These are phyloP conservation scores for Termitomyces bulborhizus DNA, from an alignment of 768 basidiomycete species.

Conservation along the genomic window DNA sequence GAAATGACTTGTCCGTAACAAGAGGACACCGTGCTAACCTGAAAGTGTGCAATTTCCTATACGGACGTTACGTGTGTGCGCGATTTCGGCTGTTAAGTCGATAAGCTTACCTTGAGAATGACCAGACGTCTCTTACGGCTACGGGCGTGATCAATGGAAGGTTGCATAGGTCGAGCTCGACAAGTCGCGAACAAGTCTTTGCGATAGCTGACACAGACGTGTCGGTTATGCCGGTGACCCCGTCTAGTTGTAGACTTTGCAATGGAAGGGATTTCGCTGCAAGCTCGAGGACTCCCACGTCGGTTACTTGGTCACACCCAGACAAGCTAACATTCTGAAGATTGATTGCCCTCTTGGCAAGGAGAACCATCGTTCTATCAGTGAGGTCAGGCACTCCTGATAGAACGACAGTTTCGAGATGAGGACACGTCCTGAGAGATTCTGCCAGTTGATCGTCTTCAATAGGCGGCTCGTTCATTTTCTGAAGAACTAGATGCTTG, in stretches of 20 bases:
- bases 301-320: constrained; percentile 70
- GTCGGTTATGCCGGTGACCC: constrained; percentile 56
- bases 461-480: constrained; percentile 30
- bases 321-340: constrained; percentile 74
- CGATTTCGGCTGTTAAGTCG: constrained; percentile 8
- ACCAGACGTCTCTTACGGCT: constrained; percentile 77
- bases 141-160: constrained; percentile 62
- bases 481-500: constrained; percentile 51
- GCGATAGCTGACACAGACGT: constrained; percentile 63
- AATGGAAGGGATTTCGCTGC: constrained; percentile 63
- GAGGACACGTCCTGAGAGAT: constrained; percentile 53
- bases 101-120: constrained; percentile 51
- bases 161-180: constrained; percentile 75
- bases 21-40: constrained; percentile 73
- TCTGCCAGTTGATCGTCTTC: constrained; percentile 55
- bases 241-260: constrained; percentile 69
- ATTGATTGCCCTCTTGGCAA: constrained; percentile 57
- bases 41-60: constrained; percentile 65
- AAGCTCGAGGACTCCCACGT: constrained; percentile 70
- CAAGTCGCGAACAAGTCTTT: constrained; percentile 66
- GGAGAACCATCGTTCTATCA: constrained; percentile 59
- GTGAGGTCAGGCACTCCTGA: constrained; percentile 60
- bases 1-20: constrained; percentile 78
- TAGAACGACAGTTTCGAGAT: constrained; percentile 64
- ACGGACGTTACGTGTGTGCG: constrained; percentile 5